phyloP scores from a whole-genome alignment of 352 stramenopile species.

The Thalassiosira livingstoniorum region DNA sequence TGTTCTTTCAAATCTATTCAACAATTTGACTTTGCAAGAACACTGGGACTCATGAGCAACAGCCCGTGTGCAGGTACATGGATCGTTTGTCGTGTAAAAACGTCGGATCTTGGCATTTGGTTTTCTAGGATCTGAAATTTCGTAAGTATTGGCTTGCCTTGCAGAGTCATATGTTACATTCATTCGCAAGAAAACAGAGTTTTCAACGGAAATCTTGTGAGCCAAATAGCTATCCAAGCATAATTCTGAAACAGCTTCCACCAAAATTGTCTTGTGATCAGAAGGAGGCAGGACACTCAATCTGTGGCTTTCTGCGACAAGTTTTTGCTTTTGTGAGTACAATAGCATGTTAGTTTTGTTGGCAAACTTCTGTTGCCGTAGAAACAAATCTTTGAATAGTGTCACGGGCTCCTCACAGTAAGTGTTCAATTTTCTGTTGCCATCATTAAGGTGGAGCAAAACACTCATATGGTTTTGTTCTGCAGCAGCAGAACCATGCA shows the following conservation, averaged over 20 bases:
- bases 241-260: neutral
- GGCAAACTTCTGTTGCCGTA: neutral
- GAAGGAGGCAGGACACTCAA: neutral
- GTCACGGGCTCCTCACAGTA: neutral
- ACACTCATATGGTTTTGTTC: neutral
- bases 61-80: too few species aligned
- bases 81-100: neutral
- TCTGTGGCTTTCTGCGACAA: neutral
- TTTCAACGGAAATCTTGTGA: neutral
- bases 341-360: neutral
- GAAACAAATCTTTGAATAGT: neutral
- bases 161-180: neutral
- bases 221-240: neutral
- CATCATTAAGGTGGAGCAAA: neutral
- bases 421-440: neutral
- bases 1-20: too few species aligned
- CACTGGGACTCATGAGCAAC: too few species aligned
- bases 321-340: neutral
- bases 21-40: too few species aligned
- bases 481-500: neutral
- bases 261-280: neutral
- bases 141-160: neutral
- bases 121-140: neutral
- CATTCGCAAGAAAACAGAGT: neutral
- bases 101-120: neutral